Evolutionary conservation across 345 rosid genomes (phyloP).

Genomic region (Salix suchowensis): DNA sequence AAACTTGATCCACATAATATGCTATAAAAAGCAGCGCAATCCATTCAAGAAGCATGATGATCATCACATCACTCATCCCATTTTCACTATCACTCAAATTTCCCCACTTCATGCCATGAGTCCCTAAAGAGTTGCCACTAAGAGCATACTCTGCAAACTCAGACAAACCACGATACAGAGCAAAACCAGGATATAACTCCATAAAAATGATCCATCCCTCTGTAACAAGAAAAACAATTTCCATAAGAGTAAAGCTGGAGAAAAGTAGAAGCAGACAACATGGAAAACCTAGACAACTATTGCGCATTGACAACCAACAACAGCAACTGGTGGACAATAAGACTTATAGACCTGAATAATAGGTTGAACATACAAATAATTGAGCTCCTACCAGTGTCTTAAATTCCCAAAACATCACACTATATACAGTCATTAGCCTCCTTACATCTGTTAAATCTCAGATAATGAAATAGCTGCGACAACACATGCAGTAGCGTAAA

Average conservation of each 20-base stretch:
- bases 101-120: constrained; percentile 67
- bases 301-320: not conserved
- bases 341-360: not conserved
- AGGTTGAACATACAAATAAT: not conserved
- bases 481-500: not conserved
- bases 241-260: not conserved
- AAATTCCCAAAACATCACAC: no score
- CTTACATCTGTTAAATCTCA: not conserved
- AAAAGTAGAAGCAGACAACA: not conserved
- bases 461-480: not conserved
- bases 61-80: constrained; percentile 57
- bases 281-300: not conserved
- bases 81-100: constrained; percentile 50
- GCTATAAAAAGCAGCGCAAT: constrained; percentile 52
- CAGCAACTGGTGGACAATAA: not conserved
- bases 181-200: constrained; percentile 86
- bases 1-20: constrained; percentile 60
- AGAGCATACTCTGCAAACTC: constrained; percentile 62
- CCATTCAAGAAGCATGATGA: constrained; percentile 74
- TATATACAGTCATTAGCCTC: not conserved
- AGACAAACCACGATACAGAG: constrained; percentile 75
- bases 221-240: constrained; percentile 26
- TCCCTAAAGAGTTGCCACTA: constrained; percentile 44
- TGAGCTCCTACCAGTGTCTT: not conserved
- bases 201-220: constrained; percentile 60